Base-by-base conservation (phyloP, 768 basidiomycete species). In the Lactifluus rugatus region DNA sequence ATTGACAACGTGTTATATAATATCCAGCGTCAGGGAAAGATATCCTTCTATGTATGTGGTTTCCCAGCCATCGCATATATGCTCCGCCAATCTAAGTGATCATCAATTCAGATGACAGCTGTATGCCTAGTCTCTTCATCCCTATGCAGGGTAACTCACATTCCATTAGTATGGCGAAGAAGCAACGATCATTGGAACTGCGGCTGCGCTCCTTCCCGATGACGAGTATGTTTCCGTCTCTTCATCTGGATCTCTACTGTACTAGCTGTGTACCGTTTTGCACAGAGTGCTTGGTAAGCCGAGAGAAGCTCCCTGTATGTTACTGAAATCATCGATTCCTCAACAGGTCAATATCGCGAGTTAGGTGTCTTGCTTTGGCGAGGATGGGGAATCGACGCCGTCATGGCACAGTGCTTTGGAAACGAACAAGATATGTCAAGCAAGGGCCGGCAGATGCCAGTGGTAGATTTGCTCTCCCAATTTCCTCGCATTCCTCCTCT, bases 401-500 rank as follows among this genome's bases (percentile, higher is more conserved):
- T 88, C 57, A 94, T 97, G 90, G 84, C 83, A 0, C 93, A 96
- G 69, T 93, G 90, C 70, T 91, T 96, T 66, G 89, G 91, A 32
- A 94, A 89, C 63, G 73, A 82, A 64, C 81, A 89, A 60, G 93
- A 97, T 69, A 77, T 70, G 11, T 80, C 83, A 11, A 83, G 86
- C 8, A 93, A 93, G 67, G 93, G 93, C 17, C 78, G 89, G 36
- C 91, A 94, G 68, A 95, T 96, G 93, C 93, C 93, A 13, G 89
- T 94, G 60, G 89, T 91, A 77, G 56, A 79, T 69, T 1, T 3
- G 4, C 13, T 39, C 8, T 42, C 23, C 17, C 16, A n/a, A 51
- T 37, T 3, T 2, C 58, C 44, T 21, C 58, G 56, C 50, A 50
- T 47, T 25, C 48, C 44, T 23, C 36, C 37, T 25, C 51, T 49